Conservation (phyloP, 768 basidiomycete genomes). For the Leccinum disarticulatum region DNA sequence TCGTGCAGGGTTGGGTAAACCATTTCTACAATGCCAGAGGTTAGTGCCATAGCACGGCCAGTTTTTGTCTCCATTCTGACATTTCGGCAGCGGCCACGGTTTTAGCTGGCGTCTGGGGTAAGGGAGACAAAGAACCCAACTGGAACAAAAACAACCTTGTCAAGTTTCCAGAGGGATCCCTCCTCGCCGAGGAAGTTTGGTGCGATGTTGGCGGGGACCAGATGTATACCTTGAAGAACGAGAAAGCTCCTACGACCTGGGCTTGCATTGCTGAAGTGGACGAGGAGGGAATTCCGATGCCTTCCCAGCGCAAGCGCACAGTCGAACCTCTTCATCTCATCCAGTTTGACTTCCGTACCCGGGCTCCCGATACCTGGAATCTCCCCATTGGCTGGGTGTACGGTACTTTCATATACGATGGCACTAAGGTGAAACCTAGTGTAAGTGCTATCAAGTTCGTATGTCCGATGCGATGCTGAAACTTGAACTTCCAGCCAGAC, state of each 20-base stretch:
- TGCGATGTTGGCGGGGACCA: neutral
- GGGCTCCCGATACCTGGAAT: neutral
- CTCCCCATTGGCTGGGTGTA: slow-evolving; percentile 3
- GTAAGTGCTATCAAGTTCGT: neutral
- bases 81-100: neutral
- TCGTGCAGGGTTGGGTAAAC: neutral
- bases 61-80: neutral
- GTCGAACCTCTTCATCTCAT: neutral
- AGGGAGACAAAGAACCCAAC: neutral
- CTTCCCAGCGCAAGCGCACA: neutral
- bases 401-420: neutral
- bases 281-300: neutral
- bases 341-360: neutral
- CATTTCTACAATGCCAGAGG: slow-evolving; percentile 1
- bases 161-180: neutral
- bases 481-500: neutral
- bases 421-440: neutral
- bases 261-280: neutral
- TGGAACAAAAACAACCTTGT: neutral
- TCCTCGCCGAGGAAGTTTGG: neutral
- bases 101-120: neutral
- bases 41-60: neutral
- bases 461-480: neutral
- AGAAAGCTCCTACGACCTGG: neutral
- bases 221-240: neutral